phyloP scores from a whole-genome alignment of 2,329 filamentous ascomycete genomes.

The Fusarium aywerte region DNA sequence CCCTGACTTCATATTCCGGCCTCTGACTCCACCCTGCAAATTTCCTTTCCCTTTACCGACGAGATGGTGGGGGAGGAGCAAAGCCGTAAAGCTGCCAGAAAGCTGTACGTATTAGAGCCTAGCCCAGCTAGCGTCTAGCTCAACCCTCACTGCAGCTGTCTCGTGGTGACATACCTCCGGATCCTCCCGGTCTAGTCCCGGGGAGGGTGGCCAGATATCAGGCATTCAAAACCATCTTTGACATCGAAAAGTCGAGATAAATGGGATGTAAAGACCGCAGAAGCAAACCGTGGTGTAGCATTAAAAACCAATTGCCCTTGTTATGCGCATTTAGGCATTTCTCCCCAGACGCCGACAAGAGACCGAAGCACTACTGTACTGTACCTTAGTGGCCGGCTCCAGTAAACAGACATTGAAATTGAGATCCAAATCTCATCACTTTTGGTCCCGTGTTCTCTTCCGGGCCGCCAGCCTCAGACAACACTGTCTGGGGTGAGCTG shows the following conservation, averaged over 20 bases:
- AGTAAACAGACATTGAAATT: conserved; percentile 12
- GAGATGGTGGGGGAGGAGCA: conserved; percentile 39
- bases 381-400: conserved; percentile 3
- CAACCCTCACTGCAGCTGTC: conserved; percentile 23
- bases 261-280: not conserved
- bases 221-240: conserved; percentile 13
- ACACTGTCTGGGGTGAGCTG: conserved; percentile 37
- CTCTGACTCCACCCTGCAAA: conserved; percentile 29
- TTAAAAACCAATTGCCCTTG: conserved; percentile 1
- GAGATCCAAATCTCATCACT: conserved; percentile 35
- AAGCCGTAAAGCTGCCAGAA: conserved; percentile 17
- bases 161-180: conserved; percentile 39
- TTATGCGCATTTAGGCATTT: conserved; percentile 22
- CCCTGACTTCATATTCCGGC: not conserved
- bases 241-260: not conserved
- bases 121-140: conserved; percentile 14
- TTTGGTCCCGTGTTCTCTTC: conserved; percentile 23
- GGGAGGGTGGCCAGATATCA: conserved; percentile 19
- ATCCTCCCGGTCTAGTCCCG: conserved; percentile 39
- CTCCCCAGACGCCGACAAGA: conserved; percentile 36
- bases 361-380: conserved; percentile 13
- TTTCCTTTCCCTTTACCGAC: conserved; percentile 34
- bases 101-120: conserved; percentile 1
- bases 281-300: not conserved
- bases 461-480: conserved; percentile 23